Evolutionary conservation across 768 basidiomycete genomes (phyloP), one percentile per base, ranked within the genome.

Genomic region (Leccinum barrowsii): DNA sequence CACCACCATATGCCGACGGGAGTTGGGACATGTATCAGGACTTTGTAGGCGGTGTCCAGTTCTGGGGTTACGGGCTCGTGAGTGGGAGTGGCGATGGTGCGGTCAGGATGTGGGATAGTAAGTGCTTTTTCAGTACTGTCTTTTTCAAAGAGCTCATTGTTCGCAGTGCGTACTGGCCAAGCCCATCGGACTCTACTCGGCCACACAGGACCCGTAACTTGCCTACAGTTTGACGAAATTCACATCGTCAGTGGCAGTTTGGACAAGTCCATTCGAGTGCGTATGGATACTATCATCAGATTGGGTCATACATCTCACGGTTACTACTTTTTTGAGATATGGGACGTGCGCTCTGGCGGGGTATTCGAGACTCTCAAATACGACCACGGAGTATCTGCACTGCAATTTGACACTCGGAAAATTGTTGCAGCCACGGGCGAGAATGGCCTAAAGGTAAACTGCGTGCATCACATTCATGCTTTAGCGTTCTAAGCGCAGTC

Each of bases 41-140:
- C 73, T 98, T 96, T 70, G 94, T 99, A 7, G 97, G 97, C 2
- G 93, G 90, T 4, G 89, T 98, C 46, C 97, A 98, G 71, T 98
- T 98, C 71, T 98, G 97, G 96, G 95, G 94, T 4, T 96, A 97
- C 70, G 97, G 94, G 1, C 82, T 99, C 35, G 94, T 98, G 5
- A 97, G 94, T 64, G 97, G 95, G 2, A 97, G 94, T 65, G 95
- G 94, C 1, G 97, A 99, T 71, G 94, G 96, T 37, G 96, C 90
- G 3, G 95, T 98, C 30, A 77, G 97, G 63, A 98, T 99, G 95
- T 99, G 97, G 97, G 97, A 99, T 70, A 98, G 94, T 96, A 69
- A 82, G 93, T 28, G 19, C 46, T 24, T 50, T 22, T 54, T 15
- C 21, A 54, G 3, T 32, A 11, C 2, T 46, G 21, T 4, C 28